phyloP scores from a whole-genome alignment of 345 rosid genomes.

The Acer campestre region DNA sequence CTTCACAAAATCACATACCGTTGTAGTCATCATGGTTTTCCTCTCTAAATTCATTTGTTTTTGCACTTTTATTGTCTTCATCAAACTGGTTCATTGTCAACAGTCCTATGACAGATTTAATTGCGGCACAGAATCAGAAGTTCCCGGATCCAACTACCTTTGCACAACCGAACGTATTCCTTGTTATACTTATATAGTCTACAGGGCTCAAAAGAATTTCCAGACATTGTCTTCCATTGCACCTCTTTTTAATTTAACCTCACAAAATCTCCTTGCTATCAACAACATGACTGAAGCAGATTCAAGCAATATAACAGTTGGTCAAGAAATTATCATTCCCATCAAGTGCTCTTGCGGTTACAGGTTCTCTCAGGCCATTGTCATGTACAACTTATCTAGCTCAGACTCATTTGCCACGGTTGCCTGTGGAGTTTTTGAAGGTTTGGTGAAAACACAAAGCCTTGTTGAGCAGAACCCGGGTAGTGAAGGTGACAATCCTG shows the following conservation, averaged over 20 bases:
- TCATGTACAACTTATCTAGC: conserved; percentile 23
- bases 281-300: conserved; percentile 29
- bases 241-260: conserved; percentile 29
- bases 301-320: conserved; percentile 22
- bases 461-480: conserved; percentile 23
- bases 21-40: conserved; percentile 15
- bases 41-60: conserved; percentile 21
- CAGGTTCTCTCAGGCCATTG: conserved; percentile 20
- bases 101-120: conserved; percentile 30
- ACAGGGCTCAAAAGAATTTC: conserved; percentile 34
- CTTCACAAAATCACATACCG: neutral
- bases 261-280: conserved; percentile 13
- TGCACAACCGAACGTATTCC: conserved; percentile 15
- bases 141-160: conserved; percentile 22
- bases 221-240: conserved; percentile 27
- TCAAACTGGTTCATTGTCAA: conserved; percentile 22
- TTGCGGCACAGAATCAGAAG: conserved; percentile 24
- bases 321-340: conserved; percentile 36
- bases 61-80: conserved; percentile 15
- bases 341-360: conserved; percentile 26
- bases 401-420: conserved; percentile 22
- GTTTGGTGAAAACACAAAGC: conserved; percentile 30
- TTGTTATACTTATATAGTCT: conserved; percentile 29
- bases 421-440: conserved; percentile 40
- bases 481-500: neutral